These are phyloP conservation scores for Tuber aestivum DNA, from an alignment of 495 filamentous ascomycete species.

Conservation along the genomic window DNA sequence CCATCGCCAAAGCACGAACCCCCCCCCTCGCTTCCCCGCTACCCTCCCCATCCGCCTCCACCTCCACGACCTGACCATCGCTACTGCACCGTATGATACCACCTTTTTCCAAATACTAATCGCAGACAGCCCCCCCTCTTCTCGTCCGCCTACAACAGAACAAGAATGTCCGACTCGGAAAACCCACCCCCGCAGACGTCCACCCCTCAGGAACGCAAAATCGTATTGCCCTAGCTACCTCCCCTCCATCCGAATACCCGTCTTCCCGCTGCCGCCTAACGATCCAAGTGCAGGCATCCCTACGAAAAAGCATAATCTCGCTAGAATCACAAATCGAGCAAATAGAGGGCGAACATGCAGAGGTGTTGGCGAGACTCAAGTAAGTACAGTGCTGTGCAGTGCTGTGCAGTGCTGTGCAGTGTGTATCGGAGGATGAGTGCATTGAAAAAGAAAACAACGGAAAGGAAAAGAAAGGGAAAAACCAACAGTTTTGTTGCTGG, in stretches of 20 bases:
- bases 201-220: conserved; percentile 1
- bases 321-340: background rate
- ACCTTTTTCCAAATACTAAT: background rate
- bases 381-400: background rate
- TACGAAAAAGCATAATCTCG: background rate
- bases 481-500: background rate
- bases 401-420: background rate
- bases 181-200: background rate
- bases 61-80: background rate
- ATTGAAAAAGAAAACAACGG: background rate
- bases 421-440: background rate
- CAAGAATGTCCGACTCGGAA: background rate
- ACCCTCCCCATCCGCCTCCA: background rate
- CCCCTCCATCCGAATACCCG: background rate
- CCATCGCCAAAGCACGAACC: background rate
- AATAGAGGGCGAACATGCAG: background rate
- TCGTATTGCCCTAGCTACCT: background rate
- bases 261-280: background rate
- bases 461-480: background rate
- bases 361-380: conserved; percentile 1
- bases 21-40: background rate
- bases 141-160: background rate
- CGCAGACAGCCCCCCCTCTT: background rate
- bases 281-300: background rate
- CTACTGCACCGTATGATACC: no score